Evolutionary conservation across 257 asterid genomes (phyloP).

Genomic region (Henckelia pumila): DNA sequence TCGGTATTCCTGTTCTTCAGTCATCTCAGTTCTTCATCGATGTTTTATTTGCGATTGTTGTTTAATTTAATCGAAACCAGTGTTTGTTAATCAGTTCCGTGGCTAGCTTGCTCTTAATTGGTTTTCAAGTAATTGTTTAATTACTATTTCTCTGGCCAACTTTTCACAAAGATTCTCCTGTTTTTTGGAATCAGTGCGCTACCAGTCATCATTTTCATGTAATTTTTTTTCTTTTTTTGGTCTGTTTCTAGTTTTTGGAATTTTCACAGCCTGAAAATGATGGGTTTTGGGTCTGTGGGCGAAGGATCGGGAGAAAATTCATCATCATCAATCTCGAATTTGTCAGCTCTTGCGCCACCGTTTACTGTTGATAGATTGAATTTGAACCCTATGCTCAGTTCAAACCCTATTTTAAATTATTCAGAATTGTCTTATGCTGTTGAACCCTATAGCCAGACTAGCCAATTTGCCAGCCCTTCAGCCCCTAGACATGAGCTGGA

Average conservation of each 20-base stretch:
- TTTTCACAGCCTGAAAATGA: conserved; percentile 36
- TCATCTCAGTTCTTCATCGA: background rate
- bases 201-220: background rate
- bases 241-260: background rate
- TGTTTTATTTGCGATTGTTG: too few species aligned
- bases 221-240: too few species aligned
- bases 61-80: background rate
- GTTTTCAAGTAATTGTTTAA: background rate
- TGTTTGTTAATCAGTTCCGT: background rate
- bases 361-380: conserved; percentile 76
- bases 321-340: conserved; percentile 60
- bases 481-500: conserved; percentile 44
- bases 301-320: conserved; percentile 48
- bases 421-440: conserved; percentile 39
- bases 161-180: background rate
- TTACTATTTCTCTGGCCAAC: background rate
- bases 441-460: conserved; percentile 43
- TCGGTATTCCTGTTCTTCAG: background rate
- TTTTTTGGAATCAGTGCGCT: background rate
- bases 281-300: conserved; percentile 63
- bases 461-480: conserved; percentile 50
- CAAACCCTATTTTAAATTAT: conserved; percentile 45
- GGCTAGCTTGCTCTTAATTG: background rate
- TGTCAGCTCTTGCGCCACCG: conserved; percentile 95
- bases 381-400: conserved; percentile 47